Evolutionary conservation across 495 filamentous ascomycete genomes (phyloP).

Genomic region (Xanthoparmelia taractica): DNA sequence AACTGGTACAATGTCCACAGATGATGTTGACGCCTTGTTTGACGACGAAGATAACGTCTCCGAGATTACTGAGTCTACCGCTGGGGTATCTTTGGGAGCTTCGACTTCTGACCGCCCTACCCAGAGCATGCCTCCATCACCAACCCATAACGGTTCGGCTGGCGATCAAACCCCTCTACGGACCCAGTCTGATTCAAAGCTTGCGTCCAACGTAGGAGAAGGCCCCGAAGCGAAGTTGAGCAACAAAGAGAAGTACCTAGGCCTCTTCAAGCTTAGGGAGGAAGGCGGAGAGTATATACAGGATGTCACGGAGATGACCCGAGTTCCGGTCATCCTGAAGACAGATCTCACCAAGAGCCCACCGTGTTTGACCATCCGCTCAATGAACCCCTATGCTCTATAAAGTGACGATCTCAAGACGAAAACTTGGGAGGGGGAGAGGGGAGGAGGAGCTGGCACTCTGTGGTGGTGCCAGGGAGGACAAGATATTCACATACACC

Average conservation of each 20-base stretch:
- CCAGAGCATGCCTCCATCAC: conserved; percentile 92
- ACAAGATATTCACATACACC: not conserved
- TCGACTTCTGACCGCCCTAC: conserved; percentile 66
- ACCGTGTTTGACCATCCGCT: conserved; percentile 97
- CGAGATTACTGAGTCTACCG: conserved; percentile 76
- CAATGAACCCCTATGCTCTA: conserved; percentile 91
- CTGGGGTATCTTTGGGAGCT: conserved; percentile 69
- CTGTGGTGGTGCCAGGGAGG: not conserved
- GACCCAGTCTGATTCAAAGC: conserved; percentile 85
- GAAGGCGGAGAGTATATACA: conserved; percentile 95
- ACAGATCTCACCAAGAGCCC: conserved; percentile 98
- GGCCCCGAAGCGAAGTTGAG: conserved; percentile 68
- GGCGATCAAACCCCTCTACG: conserved; percentile 68
- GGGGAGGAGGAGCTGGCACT: not conserved
- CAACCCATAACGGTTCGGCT: conserved; percentile 65
- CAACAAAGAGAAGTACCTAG: conserved; percentile 94
- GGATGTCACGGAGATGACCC: conserved; percentile 94
- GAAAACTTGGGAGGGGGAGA: not conserved
- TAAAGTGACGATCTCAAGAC: conserved; percentile 30
- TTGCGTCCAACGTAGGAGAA: conserved; percentile 62
- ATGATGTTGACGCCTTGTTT: conserved; percentile 87
- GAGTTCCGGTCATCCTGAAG: conserved; percentile 93
- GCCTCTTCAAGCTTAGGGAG: conserved; percentile 80
- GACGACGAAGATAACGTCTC: conserved; percentile 83
- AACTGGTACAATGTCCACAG: conserved; percentile 79